A percentile compares a stretch with the other conserved stretches of the same genome.
These are phyloP conservation scores for Neonectria coccinea DNA, from an alignment of 2,329 filamentous ascomycete species.

Conservation along the genomic window DNA sequence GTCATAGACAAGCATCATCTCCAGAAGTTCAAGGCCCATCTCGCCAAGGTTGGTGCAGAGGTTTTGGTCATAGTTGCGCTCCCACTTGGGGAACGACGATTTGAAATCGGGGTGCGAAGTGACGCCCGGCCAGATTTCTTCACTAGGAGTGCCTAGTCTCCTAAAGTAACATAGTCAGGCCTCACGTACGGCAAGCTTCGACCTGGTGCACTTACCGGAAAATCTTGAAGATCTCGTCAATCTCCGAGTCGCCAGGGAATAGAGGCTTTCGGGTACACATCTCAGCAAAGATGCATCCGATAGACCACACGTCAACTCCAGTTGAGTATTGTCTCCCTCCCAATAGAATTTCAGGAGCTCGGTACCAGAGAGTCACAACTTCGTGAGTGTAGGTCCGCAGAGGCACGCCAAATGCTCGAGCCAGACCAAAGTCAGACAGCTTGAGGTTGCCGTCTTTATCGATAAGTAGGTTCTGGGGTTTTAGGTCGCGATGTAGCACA, in stretches of 20 bases:
- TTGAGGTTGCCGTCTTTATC: conserved; percentile 89
- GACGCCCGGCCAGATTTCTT: conserved; percentile 87
- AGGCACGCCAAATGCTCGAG: conserved; percentile 92
- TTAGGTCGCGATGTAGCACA: conserved; percentile 87
- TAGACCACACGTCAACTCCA: conserved; percentile 95
- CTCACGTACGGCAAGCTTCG: background rate
- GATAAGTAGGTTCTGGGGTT: conserved; percentile 91
- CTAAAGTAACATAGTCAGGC: conserved; percentile 52
- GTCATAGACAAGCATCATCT: conserved; percentile 84
- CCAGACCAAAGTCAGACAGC: conserved; percentile 89
- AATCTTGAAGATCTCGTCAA: conserved; percentile 60
- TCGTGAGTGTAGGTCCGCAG: conserved; percentile 94
- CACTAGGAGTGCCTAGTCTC: conserved; percentile 84
- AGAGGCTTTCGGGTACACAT: conserved; percentile 95
- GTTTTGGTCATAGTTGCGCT: conserved; percentile 70
- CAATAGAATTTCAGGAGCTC: conserved; percentile 88
- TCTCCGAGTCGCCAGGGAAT: conserved; percentile 87
- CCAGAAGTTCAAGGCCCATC: conserved; percentile 74
- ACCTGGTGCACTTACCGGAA: conserved; percentile 73
- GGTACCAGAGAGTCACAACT: conserved; percentile 95
- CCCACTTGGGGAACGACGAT: conserved; percentile 91
- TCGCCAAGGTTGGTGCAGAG: conserved; percentile 78
- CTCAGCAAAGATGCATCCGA: conserved; percentile 94
- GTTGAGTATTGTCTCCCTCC: conserved; percentile 94
- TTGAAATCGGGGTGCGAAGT: conserved; percentile 96